Evolutionary conservation across 176 grass and related monocot genomes (phyloP), one percentile per base, ranked within the genome.

Genomic region (Luzula sylvatica): DNA sequence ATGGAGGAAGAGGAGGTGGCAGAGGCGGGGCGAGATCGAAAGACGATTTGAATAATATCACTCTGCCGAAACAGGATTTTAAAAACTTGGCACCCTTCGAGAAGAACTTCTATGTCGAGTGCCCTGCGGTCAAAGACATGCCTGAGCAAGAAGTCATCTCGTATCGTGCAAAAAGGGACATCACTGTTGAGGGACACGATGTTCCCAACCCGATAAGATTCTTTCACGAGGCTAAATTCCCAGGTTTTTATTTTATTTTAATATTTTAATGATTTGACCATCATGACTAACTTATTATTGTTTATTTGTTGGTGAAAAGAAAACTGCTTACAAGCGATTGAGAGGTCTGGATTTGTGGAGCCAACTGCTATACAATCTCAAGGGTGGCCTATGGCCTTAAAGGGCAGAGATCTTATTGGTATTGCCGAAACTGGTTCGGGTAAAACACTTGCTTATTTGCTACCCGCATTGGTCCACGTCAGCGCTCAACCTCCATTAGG

Each of bases 351-450:
- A 13, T 98, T 98, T 30, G 55, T 86, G 14, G 92, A 98, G 58
- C 92, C 92, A 12, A 98, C 86, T 0, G 68, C 92, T 46, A 98
- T 98, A 56, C 92, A 98, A 39, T 79, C 92, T 65, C 92, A 98
- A 60, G 85, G 92, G 23, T 90, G 86, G 92, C 81, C 92, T 2
- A 98, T 98, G 92, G 92, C 92, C 55, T 79, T 98, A 28, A 98
- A 87, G 65, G 92, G 92, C 19, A 86, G 92, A 74, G 92, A 98
- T 47, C 32, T 98, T 53, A 80, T 98, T 56, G 92, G 92, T 21
- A 83, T 98, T 23, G 92, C 92, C n/a, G 78, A 98, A 61, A 98
- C 92, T 45, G 86, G 92, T 23, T 98, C 86, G 38, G 92, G 92
- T 69, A 98, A 98, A 75, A 98, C 86, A 50, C 65, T 90, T 50